Evolutionary conservation across 2,329 filamentous ascomycete species (phyloP), one percentile per base, ranked within the genome.

Genomic region (Fusarium kyushuense): DNA sequence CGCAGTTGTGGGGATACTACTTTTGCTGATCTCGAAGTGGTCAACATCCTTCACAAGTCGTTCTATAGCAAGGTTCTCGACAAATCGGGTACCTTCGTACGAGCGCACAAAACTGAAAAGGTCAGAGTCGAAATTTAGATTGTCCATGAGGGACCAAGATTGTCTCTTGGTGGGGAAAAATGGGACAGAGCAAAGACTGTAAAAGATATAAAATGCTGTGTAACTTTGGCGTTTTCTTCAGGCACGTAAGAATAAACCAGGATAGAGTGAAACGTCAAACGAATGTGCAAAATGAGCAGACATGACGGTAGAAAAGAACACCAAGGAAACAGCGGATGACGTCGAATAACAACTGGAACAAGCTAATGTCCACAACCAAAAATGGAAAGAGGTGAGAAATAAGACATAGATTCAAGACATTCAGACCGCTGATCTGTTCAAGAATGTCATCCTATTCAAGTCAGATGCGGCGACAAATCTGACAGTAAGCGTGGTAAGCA

Each of bases 401-500:
- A 35, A 48, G 30, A 35, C 13, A 27, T n/a, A 6, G 10, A n/a
- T 5, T 5, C 23, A n/a, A 11, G 30, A 35, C 8, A n/a, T 12
- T 12, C 1, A 7, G 6, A 2, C 16, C 4, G 17, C 10, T n/a
- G 6, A n/a, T n/a, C 27, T 27, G 16, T 43, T 13, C 16, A 5
- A 43, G 4, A n/a, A 11, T 13, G 16, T 6, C 21, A 35, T 13
- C 45, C 30, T 5, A 33, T 48, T 33, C 4, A n/a, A 19, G 30
- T 48, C 4, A 30, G 21, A 48, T 27, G 21, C 21, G 21, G 30
- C 46, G 46, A 48, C 4, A 10, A 16, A 35, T 35, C 46, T 48
- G n/a, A 48, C 46, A 7, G 46, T 48, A 33, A 48, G 46, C 46
- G 11, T 17, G 12, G 21, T 46, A 30, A 47, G 45, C 45, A 47